Conservation (phyloP, 73 alveolate species). For the Paramecium biaurelia region DNA sequence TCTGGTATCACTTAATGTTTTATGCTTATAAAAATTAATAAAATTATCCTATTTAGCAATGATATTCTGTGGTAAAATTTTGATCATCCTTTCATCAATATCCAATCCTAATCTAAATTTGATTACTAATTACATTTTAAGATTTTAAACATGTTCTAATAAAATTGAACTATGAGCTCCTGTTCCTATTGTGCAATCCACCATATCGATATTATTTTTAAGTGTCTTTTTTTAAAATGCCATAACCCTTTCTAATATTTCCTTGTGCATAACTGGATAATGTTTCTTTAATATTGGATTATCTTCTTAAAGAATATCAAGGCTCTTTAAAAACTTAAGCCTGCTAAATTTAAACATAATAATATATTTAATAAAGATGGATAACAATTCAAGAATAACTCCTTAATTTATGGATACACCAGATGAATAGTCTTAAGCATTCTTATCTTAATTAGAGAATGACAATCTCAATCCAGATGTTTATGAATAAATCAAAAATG, state of each 20-base stretch:
- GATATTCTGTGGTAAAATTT: not conserved
- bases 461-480: not conserved
- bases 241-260: not conserved
- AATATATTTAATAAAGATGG: not conserved
- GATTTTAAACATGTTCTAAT: not conserved
- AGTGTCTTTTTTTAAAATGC: not conserved
- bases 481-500: not conserved
- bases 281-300: not conserved
- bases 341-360: not conserved
- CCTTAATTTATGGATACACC: not conserved
- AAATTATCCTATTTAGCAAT: slow-evolving; percentile 9
- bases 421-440: not conserved
- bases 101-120: slow-evolving; percentile 23
- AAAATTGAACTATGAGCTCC: not conserved
- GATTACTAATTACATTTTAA: not conserved
- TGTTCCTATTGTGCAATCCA: slow-evolving; percentile 39
- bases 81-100: slow-evolving; percentile 20
- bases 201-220: not conserved
- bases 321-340: not conserved
- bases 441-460: not conserved
- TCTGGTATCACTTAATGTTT: not conserved
- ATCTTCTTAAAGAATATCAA: not conserved
- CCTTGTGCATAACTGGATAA: slow-evolving; percentile 39
- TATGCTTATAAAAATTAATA: not conserved
- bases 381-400: not conserved